Evolutionary conservation across 2,329 filamentous ascomycete species (phyloP), one percentile per base, ranked within the genome.

Genomic region (Colletotrichum cuscutae): DNA sequence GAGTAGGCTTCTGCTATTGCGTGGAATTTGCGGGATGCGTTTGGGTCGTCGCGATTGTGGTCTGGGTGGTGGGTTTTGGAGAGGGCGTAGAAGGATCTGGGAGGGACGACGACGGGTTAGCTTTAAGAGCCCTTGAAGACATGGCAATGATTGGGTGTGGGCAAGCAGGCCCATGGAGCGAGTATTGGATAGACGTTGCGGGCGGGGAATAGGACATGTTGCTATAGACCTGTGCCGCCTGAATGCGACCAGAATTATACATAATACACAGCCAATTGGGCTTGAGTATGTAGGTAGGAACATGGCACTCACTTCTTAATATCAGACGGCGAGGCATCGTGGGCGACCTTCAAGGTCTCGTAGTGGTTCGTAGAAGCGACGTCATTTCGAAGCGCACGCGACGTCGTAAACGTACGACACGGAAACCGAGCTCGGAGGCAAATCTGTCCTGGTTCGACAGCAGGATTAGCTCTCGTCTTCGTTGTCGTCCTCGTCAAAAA

Each of bases 41-140:
- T 80, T 5, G 94, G 93, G 82, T 98, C 93, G 77, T 89, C 80
- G 73, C 89, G 94, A 86, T 98, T 97, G 80, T 92, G 91, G 87
- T 99, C 97, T 1, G 97, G 97, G 83, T 99, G 97, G 88, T 98
- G 93, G 66, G 89, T 85, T 84, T 98, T 97, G 79, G 95, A 98
- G 81, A 98, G 93, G 74, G 89, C 84, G 88, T 98, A 98, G 89
- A 98, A 99, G 76, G 90, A 90, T 78, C 89, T 92, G 71, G 32
- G 52, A 37, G 35, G n/a, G 32, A 32, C 30, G 37, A 49, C 35
- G 37, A 15, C 49, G 24, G 0, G 65, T 58, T 49, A 68, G 62
- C 15, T 13, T 56, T 57, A 8, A 49, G 32, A 32, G 30, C 30
- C 19, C 19, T 4, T 62, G 8, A n/a, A 15, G 53, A 63, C 22